Base-by-base conservation (phyloP, 2,329 filamentous ascomycete species). In the Knoxdaviesia proteae region DNA sequence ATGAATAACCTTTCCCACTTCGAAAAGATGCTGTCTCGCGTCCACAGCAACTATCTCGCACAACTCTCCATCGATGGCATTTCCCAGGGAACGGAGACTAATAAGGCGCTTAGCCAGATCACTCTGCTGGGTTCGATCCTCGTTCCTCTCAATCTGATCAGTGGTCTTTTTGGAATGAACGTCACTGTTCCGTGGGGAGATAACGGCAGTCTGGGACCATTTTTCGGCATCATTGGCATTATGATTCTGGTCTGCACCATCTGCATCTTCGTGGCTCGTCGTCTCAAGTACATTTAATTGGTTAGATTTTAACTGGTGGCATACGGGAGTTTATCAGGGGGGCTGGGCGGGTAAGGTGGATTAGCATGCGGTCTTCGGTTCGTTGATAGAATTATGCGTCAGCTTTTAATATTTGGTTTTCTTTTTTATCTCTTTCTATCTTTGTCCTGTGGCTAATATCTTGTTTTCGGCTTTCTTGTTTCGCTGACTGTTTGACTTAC, bases 1-100 rank as follows among this genome's bases (percentile, higher is more conserved):
- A 93, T 94, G 72, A 90, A 83, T 51, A 98, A 93, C 60, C 61
- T 98, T 52, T 77, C 77, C 1, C 90, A 98, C 57, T 94, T 94
- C 51, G 90, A 98, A 59, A 96, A 96, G 68, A 94, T 98, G 71
- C 71, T 98, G 41, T 87, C 81, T 32, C 80, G 90, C 29, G 82
- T 83, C 2, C 90, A 98, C 64, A 84, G 81, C 65, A 98, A 96
- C 59, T 96, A 98, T 56, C 71, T 98, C 35, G 88, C 90, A 1
- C 90, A 94, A 56, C 74, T 96, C 47, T 88, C 81, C 36, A 87
- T 96, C 52, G 84, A 92, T 58, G 88, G 83, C 59, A 83, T 94
- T 52, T 75, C 80, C 1, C 78, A 93, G 57, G 87, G 87, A 31
- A 94, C 87, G 46, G 71, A 77, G 50, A 86, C 84, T 43, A 96